A percentile compares a stretch with the other conserved stretches of the same genome.
Evolutionary conservation across 805 yeast species (phyloP).

Genomic region (Saturnispora dispora): DNA sequence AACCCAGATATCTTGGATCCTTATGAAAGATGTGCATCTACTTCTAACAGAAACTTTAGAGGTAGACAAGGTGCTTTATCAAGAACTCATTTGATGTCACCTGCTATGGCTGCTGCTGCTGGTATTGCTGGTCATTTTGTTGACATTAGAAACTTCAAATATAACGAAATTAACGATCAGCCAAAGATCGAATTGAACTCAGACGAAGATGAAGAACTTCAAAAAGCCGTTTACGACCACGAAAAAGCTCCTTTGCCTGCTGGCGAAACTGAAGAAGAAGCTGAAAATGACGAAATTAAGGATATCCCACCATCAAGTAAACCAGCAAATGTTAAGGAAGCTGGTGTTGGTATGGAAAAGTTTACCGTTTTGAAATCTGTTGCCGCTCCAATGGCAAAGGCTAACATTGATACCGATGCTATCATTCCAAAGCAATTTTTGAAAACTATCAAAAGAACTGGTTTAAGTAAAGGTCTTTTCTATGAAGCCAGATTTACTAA

Average conservation of each 20-base stretch:
- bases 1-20: constrained; percentile 95
- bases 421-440: constrained; percentile 97
- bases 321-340: constrained; percentile 27
- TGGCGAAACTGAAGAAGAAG: constrained; percentile 41
- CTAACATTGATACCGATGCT: constrained; percentile 97
- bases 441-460: constrained; percentile 96
- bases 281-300: constrained; percentile 42
- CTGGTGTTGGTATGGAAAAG: constrained; percentile 54
- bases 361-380: constrained; percentile 71
- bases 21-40: constrained; percentile 95
- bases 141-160: constrained; percentile 79
- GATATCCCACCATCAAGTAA: constrained; percentile 54
- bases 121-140: constrained; percentile 84
- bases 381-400: constrained; percentile 91
- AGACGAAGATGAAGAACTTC: constrained; percentile 41
- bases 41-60: constrained; percentile 97
- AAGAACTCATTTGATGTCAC: constrained; percentile 96
- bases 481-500: constrained; percentile 79
- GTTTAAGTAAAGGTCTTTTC: constrained; percentile 79
- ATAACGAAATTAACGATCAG: constrained; percentile 44
- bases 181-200: constrained; percentile 45
- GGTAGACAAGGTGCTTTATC: constrained; percentile 98
- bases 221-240: constrained; percentile 63
- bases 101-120: constrained; percentile 99
- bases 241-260: constrained; percentile 52